Base-by-base conservation (phyloP, 2,329 filamentous ascomycete species). In the Tolypocladium ophioglossoides region DNA sequence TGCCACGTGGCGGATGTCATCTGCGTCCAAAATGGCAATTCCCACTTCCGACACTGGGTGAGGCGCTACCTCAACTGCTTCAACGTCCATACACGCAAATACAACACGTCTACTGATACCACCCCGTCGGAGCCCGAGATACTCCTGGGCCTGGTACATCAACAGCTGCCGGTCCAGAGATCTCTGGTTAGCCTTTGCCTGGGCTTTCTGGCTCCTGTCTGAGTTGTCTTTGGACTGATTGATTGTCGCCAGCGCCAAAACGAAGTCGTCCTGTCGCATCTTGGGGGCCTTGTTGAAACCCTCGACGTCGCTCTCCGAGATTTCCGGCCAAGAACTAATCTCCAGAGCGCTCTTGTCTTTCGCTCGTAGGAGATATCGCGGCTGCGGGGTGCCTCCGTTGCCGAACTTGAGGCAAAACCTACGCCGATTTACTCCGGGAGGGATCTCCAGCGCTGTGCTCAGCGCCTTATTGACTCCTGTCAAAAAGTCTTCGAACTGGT, bases 31-130 rank as follows among this genome's bases (percentile, higher is more conserved):
- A 3, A 85, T 84, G 1, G 89, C 85, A 41, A 99, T 75, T 1
- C 94, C 94, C 40, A 99, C 77, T 68, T 99, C 94, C 0, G 91
- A 95, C 55, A 97, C 78, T 14, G 80, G 74, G 37, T 77, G 73
- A 14, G 83, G 79, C 47, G 80, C 74, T 24, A 72, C 70, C 67
- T 99, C 94, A 55, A 85, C 89, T 1, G 86, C 84, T 68, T 99
- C 94, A 35, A 94, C 74, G 62, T 99, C 94, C 47, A 97, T 75
- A 57, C 80, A 83, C 55, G 96, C 75, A 61, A 96, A 86, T 9
- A 95, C 76, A 6, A 64, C 60, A 24, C 50, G 49, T 22, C 44
- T 65, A 57, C 9, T 55, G 41, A 9, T 51, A 50, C 8, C 51
- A 56, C 1, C 18, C 51, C 50, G 4, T 53, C 40, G 55, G 4